Evolutionary conservation across 257 asterid genomes (phyloP).

Genomic region (Solanum corneliomulleri): DNA sequence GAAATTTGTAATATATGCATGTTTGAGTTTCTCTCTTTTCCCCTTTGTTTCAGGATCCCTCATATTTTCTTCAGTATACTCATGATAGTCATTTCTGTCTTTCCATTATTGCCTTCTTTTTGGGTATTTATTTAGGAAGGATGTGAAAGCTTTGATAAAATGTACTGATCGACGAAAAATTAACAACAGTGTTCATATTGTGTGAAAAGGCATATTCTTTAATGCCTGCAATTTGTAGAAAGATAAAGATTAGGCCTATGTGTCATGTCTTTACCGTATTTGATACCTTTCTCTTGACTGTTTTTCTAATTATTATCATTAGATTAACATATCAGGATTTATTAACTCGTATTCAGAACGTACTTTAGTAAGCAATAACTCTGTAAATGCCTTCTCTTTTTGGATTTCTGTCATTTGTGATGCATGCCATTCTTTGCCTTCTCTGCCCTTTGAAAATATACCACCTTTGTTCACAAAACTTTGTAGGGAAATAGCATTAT

Average conservation of each 20-base stretch:
- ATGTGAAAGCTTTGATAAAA: neutral
- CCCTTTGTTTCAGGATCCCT: neutral
- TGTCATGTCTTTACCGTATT: neutral
- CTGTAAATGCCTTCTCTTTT: neutral
- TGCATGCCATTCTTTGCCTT: neutral
- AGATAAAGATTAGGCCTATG: neutral
- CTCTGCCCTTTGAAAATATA: neutral
- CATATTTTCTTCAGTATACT: neutral
- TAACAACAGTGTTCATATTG: neutral
- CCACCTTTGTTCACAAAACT: neutral
- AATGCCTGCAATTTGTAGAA: neutral
- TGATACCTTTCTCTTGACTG: neutral
- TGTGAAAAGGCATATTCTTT: neutral
- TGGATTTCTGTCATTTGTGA: neutral
- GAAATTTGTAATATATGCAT: neutral
- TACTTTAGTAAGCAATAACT: neutral
- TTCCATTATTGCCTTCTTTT: neutral
- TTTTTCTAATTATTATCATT: neutral
- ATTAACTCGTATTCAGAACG: neutral
- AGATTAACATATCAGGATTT: neutral
- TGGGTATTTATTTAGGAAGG: neutral
- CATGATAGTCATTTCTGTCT: neutral
- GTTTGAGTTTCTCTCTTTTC: neutral
- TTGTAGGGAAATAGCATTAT: conserved; percentile 6
- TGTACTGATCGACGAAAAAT: neutral